Evolutionary conservation across 768 basidiomycete species (phyloP).

Genomic region (Rhodotorula paludigena): DNA sequence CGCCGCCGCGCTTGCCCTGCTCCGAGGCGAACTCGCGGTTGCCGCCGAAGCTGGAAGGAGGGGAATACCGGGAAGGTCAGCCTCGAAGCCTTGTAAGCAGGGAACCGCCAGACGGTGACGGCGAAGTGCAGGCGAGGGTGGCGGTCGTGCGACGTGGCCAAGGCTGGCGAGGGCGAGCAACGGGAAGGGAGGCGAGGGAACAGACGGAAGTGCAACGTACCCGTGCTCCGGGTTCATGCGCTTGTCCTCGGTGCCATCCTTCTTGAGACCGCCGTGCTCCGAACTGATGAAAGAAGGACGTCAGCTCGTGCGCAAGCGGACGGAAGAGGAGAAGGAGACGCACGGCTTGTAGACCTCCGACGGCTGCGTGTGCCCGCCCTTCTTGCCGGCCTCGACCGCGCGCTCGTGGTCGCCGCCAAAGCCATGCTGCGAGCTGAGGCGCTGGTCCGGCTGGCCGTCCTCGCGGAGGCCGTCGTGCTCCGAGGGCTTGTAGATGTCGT

Average conservation of each 20-base stretch:
- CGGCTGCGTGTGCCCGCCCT: constrained; percentile 42
- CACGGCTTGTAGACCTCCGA: constrained; percentile 23
- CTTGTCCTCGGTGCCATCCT: constrained; percentile 44
- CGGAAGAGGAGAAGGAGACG: too few species aligned
- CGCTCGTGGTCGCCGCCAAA: constrained; percentile 37
- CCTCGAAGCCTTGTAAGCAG: background rate
- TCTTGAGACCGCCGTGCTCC: background rate
- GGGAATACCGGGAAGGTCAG: background rate
- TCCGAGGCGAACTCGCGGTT: constrained; percentile 6
- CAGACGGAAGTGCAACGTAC: too few species aligned
- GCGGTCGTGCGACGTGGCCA: too few species aligned
- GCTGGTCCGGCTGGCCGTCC: constrained; percentile 44
- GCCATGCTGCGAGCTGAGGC: constrained; percentile 45
- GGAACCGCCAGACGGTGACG: too few species aligned
- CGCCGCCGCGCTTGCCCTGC: background rate
- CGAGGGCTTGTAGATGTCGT: constrained; percentile 1
- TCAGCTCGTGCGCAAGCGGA: too few species aligned
- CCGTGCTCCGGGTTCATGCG: constrained; percentile 45
- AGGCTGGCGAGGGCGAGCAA: too few species aligned
- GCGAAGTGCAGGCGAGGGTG: too few species aligned
- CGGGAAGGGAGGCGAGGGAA: too few species aligned
- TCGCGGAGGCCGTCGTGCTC: background rate
- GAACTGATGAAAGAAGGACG: too few species aligned
- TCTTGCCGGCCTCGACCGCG: constrained; percentile 42
- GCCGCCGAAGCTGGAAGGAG: constrained; percentile 20